Percentiles rank a stretch among this genome's conserved stretches.
Conservation (phyloP, 805 yeast genomes). For the Blastobotrys peoriensis region DNA sequence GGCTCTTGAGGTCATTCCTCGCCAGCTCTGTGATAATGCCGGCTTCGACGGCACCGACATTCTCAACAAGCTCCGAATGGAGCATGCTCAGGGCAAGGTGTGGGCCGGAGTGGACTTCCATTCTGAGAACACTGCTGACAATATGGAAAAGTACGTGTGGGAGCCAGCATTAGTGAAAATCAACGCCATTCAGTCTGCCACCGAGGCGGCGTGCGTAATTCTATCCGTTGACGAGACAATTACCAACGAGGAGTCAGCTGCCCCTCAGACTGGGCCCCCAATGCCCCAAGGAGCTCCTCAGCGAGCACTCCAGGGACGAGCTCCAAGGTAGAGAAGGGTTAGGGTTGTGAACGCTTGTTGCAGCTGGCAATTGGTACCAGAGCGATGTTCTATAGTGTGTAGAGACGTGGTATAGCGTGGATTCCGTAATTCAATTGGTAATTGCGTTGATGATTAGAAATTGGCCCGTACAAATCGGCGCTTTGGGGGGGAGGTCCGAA, state of each 20-base stretch:
- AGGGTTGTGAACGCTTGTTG: no score
- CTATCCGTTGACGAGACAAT: constrained; percentile 93
- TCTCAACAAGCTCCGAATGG: constrained; percentile 82
- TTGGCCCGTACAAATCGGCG: no score
- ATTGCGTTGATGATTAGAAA: no score
- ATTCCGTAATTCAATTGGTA: no score
- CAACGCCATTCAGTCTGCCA: constrained; percentile 91
- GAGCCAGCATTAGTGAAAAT: constrained; percentile 93
- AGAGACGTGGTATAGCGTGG: no score
- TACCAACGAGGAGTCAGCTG: constrained; percentile 35
- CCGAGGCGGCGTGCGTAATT: constrained; percentile 92
- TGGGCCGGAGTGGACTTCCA: constrained; percentile 94
- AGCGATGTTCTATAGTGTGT: no score
- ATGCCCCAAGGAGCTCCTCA: constrained; percentile 20
- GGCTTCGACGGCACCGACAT: constrained; percentile 97
- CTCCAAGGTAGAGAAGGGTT: not conserved
- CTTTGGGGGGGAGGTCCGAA: no score
- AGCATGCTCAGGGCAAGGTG: constrained; percentile 86
- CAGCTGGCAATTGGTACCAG: no score
- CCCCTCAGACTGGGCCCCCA: constrained; percentile 30
- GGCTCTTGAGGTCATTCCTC: constrained; percentile 92
- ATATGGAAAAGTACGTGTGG: constrained; percentile 87
- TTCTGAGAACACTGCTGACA: constrained; percentile 72
- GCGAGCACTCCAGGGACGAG: constrained; percentile 12
- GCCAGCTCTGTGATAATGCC: constrained; percentile 98